Conservation (phyloP, 2,329 filamentous ascomycete species). For the Hymenoscyphus linearis region DNA sequence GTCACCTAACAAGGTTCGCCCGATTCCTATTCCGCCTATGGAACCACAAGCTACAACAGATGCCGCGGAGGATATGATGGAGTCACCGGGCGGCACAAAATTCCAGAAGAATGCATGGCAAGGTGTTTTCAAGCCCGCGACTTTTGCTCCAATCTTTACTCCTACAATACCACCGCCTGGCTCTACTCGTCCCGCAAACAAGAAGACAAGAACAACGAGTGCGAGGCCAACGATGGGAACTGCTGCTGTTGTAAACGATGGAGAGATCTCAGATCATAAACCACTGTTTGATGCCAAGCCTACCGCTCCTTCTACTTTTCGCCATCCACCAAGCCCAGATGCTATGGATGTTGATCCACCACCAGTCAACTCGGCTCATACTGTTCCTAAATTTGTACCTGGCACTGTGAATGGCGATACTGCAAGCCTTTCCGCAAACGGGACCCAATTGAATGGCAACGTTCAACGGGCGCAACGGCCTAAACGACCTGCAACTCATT, state of each 20-base stretch:
- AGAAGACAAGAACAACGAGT: conserved; percentile 19
- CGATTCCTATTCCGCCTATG: conserved; percentile 5
- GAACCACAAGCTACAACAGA: conserved; percentile 9
- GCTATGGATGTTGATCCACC: conserved; percentile 64
- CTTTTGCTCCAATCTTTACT: conserved; percentile 24
- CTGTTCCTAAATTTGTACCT: conserved; percentile 42
- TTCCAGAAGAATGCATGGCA: conserved; percentile 31
- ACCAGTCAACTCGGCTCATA: conserved; percentile 20
- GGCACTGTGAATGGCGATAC: conserved; percentile 32
- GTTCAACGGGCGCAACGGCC: conserved; percentile 41
- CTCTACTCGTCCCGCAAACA: conserved; percentile 4
- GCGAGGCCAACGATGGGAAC: conserved; percentile 26
- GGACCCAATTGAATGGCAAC: not conserved
- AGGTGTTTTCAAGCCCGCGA: conserved; percentile 29
- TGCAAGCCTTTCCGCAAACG: not conserved
- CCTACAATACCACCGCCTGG: conserved; percentile 2
- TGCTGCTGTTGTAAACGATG: conserved; percentile 26
- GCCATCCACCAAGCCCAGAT: conserved; percentile 39
- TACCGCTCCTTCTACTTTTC: conserved; percentile 12
- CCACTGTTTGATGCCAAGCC: conserved; percentile 21
- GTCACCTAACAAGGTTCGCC: conserved; percentile 29
- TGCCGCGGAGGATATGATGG: conserved; percentile 17
- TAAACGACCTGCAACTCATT: conserved; percentile 34
- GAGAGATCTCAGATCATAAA: conserved; percentile 25
- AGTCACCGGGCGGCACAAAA: conserved; percentile 28